phyloP scores from a whole-genome alignment of 441 rosid genomes.

The Macaranga tanarius region DNA sequence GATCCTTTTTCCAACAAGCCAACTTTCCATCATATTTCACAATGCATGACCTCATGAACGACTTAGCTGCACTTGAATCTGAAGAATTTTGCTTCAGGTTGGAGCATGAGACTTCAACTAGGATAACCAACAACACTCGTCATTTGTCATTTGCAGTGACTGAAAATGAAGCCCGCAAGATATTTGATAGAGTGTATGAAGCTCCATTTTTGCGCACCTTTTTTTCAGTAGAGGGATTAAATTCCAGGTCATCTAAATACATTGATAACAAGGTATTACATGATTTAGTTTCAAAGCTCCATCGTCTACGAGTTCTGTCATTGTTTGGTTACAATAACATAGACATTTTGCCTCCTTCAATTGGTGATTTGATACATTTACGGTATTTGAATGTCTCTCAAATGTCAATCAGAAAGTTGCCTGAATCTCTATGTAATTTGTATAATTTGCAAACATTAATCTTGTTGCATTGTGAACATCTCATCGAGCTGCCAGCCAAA shows the following conservation, averaged over 20 bases:
- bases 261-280: conserved; percentile 11
- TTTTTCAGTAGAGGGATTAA: conserved; percentile 24
- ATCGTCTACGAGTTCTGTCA: conserved; percentile 30
- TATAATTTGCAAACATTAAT: conserved; percentile 30
- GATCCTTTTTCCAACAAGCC: conserved; percentile 29
- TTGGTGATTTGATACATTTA: conserved; percentile 31
- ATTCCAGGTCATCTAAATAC: not conserved
- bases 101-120: conserved; percentile 17
- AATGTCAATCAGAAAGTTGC: conserved; percentile 28
- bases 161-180: not conserved
- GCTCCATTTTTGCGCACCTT: conserved; percentile 32
- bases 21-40: not conserved
- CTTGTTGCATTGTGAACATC: conserved; percentile 24
- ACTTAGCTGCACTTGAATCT: conserved; percentile 31
- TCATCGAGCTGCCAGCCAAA: conserved; percentile 28
- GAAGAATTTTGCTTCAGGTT: conserved; percentile 30
- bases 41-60: conserved; percentile 36
- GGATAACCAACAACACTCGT: conserved; percentile 23
- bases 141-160: conserved; percentile 27
- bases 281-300: conserved; percentile 16
- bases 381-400: conserved; percentile 32
- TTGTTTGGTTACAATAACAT: conserved; percentile 18
- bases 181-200: conserved; percentile 20
- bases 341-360: conserved; percentile 13
- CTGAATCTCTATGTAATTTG: conserved; percentile 26